Percentiles rank a stretch among this genome's conserved stretches.
phyloP scores from a whole-genome alignment of 2,329 filamentous ascomycete species.

The Fusarium burgessii region DNA sequence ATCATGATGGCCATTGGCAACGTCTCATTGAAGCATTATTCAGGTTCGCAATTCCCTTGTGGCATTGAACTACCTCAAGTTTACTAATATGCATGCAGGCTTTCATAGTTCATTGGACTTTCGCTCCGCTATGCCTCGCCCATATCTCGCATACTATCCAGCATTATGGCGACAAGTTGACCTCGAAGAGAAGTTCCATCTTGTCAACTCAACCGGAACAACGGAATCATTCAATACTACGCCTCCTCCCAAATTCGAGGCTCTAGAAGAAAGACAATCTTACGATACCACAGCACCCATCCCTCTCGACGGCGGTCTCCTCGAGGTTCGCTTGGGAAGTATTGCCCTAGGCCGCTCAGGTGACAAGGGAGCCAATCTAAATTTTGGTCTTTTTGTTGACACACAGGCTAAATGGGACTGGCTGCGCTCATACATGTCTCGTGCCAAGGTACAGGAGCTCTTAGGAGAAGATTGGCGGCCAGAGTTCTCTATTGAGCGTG shows the following conservation, averaged over 20 bases:
- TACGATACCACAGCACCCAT: background rate
- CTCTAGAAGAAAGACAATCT: background rate
- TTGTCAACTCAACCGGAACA: background rate
- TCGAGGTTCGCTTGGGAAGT: background rate
- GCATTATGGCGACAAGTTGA: background rate
- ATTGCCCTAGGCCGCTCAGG: background rate
- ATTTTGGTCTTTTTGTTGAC: background rate
- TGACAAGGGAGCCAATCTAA: background rate
- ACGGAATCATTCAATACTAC: background rate
- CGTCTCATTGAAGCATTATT: slow-evolving; percentile 1
- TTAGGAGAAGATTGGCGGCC: background rate
- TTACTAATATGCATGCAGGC: background rate
- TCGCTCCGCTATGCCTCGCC: background rate
- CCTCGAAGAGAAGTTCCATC: background rate
- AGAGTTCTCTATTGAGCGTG: background rate
- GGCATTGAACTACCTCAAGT: accelerated
- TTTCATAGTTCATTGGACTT: background rate
- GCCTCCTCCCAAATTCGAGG: background rate
- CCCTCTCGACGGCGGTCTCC: background rate
- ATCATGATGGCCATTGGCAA: background rate
- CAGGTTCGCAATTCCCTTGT: background rate
- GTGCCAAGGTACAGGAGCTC: background rate
- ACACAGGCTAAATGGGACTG: background rate
- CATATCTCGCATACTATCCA: background rate
- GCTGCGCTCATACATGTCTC: background rate